Evolutionary conservation across 495 filamentous ascomycete species (phyloP), one percentile per base, ranked within the genome.

Genomic region (Opeltia flavorubescens): DNA sequence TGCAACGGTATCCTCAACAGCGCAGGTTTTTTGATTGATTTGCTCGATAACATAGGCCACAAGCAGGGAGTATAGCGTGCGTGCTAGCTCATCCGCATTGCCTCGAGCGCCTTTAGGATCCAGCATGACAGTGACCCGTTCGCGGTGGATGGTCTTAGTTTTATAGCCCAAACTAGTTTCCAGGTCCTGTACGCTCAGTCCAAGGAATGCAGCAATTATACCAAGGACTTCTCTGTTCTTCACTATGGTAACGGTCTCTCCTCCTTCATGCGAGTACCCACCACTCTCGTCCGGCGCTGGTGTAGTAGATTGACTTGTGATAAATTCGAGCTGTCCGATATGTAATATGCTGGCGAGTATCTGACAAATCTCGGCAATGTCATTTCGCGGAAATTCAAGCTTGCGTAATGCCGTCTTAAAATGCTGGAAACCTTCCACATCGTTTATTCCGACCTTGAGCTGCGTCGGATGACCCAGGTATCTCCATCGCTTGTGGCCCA

Each of bases 401-500:
- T 94, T 95, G 38, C 89, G 68, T 43, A 98, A 66, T 3, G 91
- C 91, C 0, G 84, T 94, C 69, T 98, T 98, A 70, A 98, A 98
- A 43, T 95, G 82, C 59, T 93, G 85, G 64, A 98, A 98, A 0
- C 89, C 89, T 56, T 95, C 89, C 3, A 77, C 68, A 61, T 98
- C 91, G 58, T 98, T 95, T 59, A 98, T 85, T 20, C 91, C 91
- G 26, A 96, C 86, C 59, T 94, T 95, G 24, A 98, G 71, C 59
- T 98, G 91, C 0, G 89, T 94, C 1, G 89, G 89, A 58, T 98
- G 91, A 17, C 91, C 91, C 21, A 98, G 71, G 62, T 95, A 98
- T 57, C 84, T 78, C 91, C 91, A 98, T 61, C 91, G 68, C 66
- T 84, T 89, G 52, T 79, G 74, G 18, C 69, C 70, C 13, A 69